Evolutionary conservation across 352 stramenopile species (phyloP), one percentile per base, ranked within the genome.

Genomic region (Sclerospora graminicola): DNA sequence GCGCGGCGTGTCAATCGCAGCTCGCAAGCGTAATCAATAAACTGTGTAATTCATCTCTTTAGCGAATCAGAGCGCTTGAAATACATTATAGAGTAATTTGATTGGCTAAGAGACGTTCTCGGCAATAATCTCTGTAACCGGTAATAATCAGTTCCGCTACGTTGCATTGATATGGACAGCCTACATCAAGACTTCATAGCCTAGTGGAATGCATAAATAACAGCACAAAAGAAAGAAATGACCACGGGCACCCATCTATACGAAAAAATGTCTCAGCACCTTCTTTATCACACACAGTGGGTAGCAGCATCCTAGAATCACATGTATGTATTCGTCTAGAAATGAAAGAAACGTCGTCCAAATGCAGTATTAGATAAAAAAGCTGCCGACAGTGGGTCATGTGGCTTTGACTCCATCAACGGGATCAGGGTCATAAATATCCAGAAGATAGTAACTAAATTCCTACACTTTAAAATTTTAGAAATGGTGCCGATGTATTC

Each of bases 401-500:
- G 53, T 88, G 67, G 1, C 50, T 81, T 83, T 5, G 78, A 84
- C 31, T 82, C 68, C 42, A 89, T 63, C 34, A 89, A 20, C 7
- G 75, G 71, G 10, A 57, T 42, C 34, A 92, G 31, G 1, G 89
- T 54, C 53, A 79, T 73, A 14, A 89, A 62, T 46, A 84, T 82
- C 75, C 73, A 87, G 49, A 89, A 89, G 1, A 69, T 68, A 19
- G 66, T 60, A 36, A 89, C 46, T 1, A 75, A 63, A 15, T 61
- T 63, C 10, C 70, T 60, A 19, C 63, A 73, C 8, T 57, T 50
- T 24, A 92, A 48, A 15, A 89, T 70, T 14, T 86, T 74, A 2
- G 63, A 63, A 30, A 92, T 77, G 2, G 65, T 84, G 5, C 44
- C 32, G 23, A 89, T 58, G 39, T 92, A 92, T 18, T 87, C 71